phyloP scores from a whole-genome alignment of 139 green algal genomes.

The Volvox africanus region DNA sequence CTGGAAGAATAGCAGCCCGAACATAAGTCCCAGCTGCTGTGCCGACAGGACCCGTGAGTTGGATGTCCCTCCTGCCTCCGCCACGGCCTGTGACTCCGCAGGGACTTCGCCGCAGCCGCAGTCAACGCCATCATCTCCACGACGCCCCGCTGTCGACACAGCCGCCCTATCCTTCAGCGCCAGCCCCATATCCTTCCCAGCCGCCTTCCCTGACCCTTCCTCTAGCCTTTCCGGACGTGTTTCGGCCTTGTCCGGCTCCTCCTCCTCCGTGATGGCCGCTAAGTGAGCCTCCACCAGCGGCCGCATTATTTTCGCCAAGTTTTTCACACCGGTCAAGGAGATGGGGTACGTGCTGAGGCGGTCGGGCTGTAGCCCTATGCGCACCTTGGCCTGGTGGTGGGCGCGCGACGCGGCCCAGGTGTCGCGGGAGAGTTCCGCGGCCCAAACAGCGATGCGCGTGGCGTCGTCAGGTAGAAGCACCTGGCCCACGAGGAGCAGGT shows the following conservation, averaged over 20 bases:
- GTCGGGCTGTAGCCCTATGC: neutral
- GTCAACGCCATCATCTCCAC: neutral
- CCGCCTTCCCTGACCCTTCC: neutral
- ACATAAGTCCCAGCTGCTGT: slow-evolving; percentile 21
- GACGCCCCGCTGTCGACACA: neutral
- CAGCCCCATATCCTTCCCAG: neutral
- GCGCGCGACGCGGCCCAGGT: neutral
- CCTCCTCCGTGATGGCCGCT: neutral
- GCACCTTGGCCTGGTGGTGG: neutral
- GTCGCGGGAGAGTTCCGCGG: neutral
- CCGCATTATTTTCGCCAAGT: neutral
- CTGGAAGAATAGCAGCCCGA: neutral
- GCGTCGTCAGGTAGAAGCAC: neutral
- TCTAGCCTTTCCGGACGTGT: too few species aligned
- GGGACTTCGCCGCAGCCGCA: neutral
- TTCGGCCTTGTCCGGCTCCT: neutral
- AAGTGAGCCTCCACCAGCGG: neutral
- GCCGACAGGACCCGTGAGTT: neutral
- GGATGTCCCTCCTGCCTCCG: neutral
- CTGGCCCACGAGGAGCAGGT: neutral
- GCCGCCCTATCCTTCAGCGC: neutral
- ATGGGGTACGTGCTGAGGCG: neutral
- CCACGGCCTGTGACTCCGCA: neutral
- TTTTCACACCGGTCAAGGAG: neutral
- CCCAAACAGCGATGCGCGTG: neutral